Evolutionary conservation across 345 rosid species (phyloP), one percentile per base, ranked within the genome.

Genomic region (Jatropha curcas): DNA sequence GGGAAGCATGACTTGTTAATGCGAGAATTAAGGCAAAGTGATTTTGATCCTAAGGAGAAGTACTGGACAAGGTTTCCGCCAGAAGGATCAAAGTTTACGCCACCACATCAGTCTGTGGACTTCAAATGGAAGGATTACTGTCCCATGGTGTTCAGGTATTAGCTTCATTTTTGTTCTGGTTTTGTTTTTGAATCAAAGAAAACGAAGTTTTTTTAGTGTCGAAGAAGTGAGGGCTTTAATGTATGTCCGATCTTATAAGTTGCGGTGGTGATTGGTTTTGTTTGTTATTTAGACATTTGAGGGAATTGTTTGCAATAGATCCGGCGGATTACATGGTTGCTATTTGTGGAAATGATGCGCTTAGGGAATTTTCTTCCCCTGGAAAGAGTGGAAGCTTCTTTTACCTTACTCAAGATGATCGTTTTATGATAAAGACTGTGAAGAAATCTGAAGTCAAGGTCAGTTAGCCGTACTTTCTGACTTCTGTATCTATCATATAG

Each of bases 61-160:
- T 82, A 82, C 58, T 90, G 96, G 96, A 90, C 93, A 0, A 88
- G 87, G 79, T 90, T 90, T 68, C 96, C 93, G 0, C 81, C 89
- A 0, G 96, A 88, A 79, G 96, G 93, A n/a, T 90, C 96, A 4
- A 90, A 88, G 77, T 75, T 65, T 61, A 90, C 96, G 1, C 91
- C 86, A 12, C 93, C 96, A 5, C 96, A 90, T 85, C 86, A 74
- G 57, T 88, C 93, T 0, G 75, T 74, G 16, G 97, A 88, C 41
- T 91, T 89, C 79, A 84, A 82, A 74, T 91, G 97, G 94, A 91
- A 91, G 79, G 94, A 91, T 77, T 91, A 89, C 72, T 89, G 92
- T 60, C 92, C 97, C 50, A 75, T 88, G 79, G 94, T 91, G 35
- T 91, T 91, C 82, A 86, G 89, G 93, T 89, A 73, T 34, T 69